Conservation (phyloP, 768 basidiomycete genomes). For the Calocera cornea region DNA sequence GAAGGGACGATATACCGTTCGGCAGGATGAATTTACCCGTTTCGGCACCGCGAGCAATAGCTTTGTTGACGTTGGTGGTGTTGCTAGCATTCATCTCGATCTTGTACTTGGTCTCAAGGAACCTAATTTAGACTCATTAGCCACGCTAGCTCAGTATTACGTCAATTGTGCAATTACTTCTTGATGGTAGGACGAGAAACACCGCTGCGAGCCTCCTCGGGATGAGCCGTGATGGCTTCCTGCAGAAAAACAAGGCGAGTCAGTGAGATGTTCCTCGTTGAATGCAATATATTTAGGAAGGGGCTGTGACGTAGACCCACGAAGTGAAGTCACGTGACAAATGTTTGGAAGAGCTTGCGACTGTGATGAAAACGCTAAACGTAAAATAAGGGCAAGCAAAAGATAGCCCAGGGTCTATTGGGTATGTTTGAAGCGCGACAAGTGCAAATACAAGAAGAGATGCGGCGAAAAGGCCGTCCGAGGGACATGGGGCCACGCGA, state of each 20-base stretch:
- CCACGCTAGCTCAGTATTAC: not conserved
- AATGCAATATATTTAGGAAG: not conserved
- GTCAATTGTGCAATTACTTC: constrained; percentile 9
- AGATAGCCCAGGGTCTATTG: not conserved
- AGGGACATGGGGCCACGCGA: not conserved
- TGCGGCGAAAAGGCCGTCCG: not conserved
- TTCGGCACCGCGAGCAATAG: constrained; percentile 12
- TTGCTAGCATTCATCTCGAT: constrained; percentile 10
- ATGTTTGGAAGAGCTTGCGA: not conserved
- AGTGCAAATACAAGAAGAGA: not conserved
- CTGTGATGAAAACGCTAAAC: no score
- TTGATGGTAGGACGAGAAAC: constrained; percentile 14
- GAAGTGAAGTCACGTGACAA: constrained; percentile 4
- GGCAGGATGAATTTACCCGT: constrained; percentile 11
- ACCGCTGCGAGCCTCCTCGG: constrained; percentile 12
- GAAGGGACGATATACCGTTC: constrained; percentile 5
- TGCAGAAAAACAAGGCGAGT: constrained; percentile 6
- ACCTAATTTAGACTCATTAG: constrained; percentile 7
- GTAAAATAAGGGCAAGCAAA: not conserved
- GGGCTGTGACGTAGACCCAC: not conserved
- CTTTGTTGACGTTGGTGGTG: constrained; percentile 10
- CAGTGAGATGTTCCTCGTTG: not conserved
- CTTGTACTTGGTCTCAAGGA: constrained; percentile 11
- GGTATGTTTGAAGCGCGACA: not conserved
- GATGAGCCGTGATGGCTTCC: constrained; percentile 13